Base-by-base conservation (phyloP, 352 stramenopile species). In the Globisporangium abappressorium region DNA sequence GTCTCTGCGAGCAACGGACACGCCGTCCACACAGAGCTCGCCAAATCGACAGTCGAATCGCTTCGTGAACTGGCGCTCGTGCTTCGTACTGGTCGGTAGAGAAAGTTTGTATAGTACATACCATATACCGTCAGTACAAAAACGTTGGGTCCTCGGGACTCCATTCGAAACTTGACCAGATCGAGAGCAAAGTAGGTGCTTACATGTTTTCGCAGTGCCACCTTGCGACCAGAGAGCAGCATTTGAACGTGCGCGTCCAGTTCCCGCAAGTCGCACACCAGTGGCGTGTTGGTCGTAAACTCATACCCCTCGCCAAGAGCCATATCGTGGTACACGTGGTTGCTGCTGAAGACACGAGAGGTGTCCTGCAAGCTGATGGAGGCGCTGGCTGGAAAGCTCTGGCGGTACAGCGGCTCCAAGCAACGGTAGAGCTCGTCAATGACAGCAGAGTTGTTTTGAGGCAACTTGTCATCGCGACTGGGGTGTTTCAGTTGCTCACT, bases 211-310 rank as follows among this genome's bases (percentile, higher is more conserved):
- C 14, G 9, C 34, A 41, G 34, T 2, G 9, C 11, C 34, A 41
- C 2, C 34, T 41, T 41, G 34, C 11, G 34, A 12, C 34, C 11
- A 1, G 34, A 41, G 34, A 41, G 34, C 11, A 41, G 34, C 34
- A 14, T 41, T 41, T 12, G 8, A 41, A 55, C 11, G n/a, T 55
- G 11, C 5, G n/a, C 47, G 20, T 68, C 30, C 15, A 68, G 36
- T 14, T 53, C 22, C 8, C 30, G n/a, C n/a, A 56, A 5, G 2
- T 14, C 20, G 24, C 34, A 55, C 0, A 7, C 5, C 5, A 68
- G 6, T 26, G 51, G 51, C 36, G 62, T 68, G 53, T 49, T 68
- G 34, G 62, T 62, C 34, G 56, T 47, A 26, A 68, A 68, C 62
- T 68, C 62, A n/a, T 46, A 33, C 22, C 28, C 41, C 28, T 68